These are phyloP conservation scores for Didymella keratinophila DNA, from an alignment of 2,329 filamentous ascomycete species.

Conservation along the genomic window DNA sequence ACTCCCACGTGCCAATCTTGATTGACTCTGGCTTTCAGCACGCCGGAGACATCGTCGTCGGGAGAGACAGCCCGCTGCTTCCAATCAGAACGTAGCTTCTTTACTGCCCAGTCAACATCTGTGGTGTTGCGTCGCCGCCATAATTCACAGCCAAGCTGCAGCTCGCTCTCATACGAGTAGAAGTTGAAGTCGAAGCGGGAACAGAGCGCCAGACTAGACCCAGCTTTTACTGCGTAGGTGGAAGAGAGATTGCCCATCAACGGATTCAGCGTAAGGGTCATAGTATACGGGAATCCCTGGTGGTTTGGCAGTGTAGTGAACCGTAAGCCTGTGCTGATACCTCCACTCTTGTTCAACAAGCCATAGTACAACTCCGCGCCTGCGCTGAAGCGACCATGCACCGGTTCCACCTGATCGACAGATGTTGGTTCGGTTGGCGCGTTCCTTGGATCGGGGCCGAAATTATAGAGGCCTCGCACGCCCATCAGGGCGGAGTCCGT, in stretches of 20 bases:
- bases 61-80: slow-evolving; percentile 41
- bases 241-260: slow-evolving; percentile 93
- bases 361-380: slow-evolving; percentile 97
- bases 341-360: slow-evolving; percentile 90
- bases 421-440: slow-evolving; percentile 35
- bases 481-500: slow-evolving; percentile 92
- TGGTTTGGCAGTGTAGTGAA: slow-evolving; percentile 87
- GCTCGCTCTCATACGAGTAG: slow-evolving; percentile 95
- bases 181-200: slow-evolving; percentile 97
- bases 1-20: slow-evolving; percentile 86
- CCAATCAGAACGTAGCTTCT: slow-evolving; percentile 55
- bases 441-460: slow-evolving; percentile 72
- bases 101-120: slow-evolving; percentile 56
- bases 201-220: slow-evolving; percentile 81
- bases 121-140: slow-evolving; percentile 71
- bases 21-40: slow-evolving; percentile 88
- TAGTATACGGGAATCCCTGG: slow-evolving; percentile 87
- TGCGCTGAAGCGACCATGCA: slow-evolving; percentile 84
- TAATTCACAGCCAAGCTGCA: slow-evolving; percentile 89
- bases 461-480: slow-evolving; percentile 90
- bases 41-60: slow-evolving; percentile 77
- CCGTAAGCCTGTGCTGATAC: slow-evolving; percentile 84
- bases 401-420: slow-evolving; percentile 57
- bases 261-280: slow-evolving; percentile 91
- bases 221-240: slow-evolving; percentile 89